These are phyloP conservation scores for Aspergillus nanangensis DNA, from an alignment of 495 filamentous ascomycete species.

Conservation along the genomic window DNA sequence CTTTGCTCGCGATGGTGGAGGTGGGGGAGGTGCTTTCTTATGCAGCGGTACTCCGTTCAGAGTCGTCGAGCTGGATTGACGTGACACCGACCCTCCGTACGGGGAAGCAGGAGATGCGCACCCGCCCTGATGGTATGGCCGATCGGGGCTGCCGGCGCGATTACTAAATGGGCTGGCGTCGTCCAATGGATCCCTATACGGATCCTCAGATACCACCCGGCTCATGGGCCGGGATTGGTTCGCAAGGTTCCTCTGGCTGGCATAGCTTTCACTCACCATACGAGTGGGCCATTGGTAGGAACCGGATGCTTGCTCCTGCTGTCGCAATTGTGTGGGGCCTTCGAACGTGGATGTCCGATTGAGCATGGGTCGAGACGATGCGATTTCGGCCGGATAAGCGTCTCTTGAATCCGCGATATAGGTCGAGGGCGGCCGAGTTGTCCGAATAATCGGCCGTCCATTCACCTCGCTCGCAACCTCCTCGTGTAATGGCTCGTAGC, in stretches of 20 bases:
- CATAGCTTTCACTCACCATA: slow-evolving; percentile 53
- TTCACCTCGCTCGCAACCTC: slow-evolving; percentile 41
- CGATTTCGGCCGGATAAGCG: slow-evolving; percentile 17
- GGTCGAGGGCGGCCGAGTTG: slow-evolving; percentile 38
- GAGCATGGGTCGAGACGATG: slow-evolving; percentile 33
- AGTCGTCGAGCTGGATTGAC: slow-evolving; percentile 48
- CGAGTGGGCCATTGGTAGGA: slow-evolving; percentile 46
- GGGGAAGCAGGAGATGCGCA: slow-evolving; percentile 61
- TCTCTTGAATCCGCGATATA: slow-evolving; percentile 33
- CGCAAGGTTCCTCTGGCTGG: slow-evolving; percentile 34
- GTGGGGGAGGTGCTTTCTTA: slow-evolving; percentile 76
- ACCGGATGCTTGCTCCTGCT: slow-evolving; percentile 42
- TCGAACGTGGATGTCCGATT: slow-evolving; percentile 53
- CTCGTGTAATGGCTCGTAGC: slow-evolving; percentile 55
- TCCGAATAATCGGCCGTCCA: slow-evolving; percentile 58
- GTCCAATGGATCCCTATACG: slow-evolving; percentile 62
- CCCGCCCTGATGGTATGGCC: slow-evolving; percentile 44
- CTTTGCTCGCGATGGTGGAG: slow-evolving; percentile 75
- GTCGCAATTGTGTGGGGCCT: slow-evolving; percentile 48
- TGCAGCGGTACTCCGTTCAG: slow-evolving; percentile 33
- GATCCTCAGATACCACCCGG: slow-evolving; percentile 44
- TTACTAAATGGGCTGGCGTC: slow-evolving; percentile 49
- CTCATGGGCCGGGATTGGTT: slow-evolving; percentile 37
- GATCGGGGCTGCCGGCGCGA: slow-evolving; percentile 50
- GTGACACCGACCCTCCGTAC: slow-evolving; percentile 54